Percentiles rank a stretch among this genome's conserved stretches.
phyloP scores from a whole-genome alignment of 108 stramenopile genomes.

The Skeletonema potamos region DNA sequence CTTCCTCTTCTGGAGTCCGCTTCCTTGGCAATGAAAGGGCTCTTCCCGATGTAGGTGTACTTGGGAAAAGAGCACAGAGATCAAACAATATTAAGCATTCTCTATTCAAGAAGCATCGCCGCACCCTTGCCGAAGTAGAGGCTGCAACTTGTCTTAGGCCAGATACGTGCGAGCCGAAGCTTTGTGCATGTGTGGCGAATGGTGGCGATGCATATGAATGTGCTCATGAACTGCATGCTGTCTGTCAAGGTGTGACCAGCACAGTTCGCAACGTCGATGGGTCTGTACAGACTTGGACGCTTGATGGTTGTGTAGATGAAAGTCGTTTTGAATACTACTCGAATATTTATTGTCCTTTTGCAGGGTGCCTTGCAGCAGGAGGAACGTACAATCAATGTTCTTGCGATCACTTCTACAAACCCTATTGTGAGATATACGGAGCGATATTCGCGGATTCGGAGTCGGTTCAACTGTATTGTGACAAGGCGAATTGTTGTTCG shows the following conservation, averaged over 20 bases:
- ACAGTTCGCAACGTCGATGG: background rate
- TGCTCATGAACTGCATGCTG: slow-evolving; percentile 12
- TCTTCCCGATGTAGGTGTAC: background rate
- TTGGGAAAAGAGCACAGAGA: background rate
- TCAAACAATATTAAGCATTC: background rate
- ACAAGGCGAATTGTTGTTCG: background rate
- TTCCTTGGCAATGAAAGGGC: background rate
- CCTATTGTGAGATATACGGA: background rate
- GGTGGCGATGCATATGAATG: background rate
- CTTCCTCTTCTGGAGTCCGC: background rate
- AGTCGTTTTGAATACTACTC: background rate
- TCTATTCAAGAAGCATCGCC: background rate
- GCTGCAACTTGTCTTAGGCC: slow-evolving; percentile 8
- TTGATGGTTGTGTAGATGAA: background rate
- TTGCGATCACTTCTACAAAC: slow-evolving; percentile 1
- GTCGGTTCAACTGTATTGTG: background rate
- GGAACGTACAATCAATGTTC: slow-evolving; percentile 3
- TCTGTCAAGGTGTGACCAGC: slow-evolving; percentile 11
- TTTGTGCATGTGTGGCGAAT: slow-evolving; percentile 10
- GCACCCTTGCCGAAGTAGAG: background rate
- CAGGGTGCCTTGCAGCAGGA: background rate
- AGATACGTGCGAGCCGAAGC: slow-evolving; percentile 23
- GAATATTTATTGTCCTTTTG: slow-evolving; percentile 14
- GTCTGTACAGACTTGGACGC: background rate
- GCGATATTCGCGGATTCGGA: background rate